Base-by-base conservation (phyloP, 371 early-diverging fungal species). In the Choanephora cucurbitarum region DNA sequence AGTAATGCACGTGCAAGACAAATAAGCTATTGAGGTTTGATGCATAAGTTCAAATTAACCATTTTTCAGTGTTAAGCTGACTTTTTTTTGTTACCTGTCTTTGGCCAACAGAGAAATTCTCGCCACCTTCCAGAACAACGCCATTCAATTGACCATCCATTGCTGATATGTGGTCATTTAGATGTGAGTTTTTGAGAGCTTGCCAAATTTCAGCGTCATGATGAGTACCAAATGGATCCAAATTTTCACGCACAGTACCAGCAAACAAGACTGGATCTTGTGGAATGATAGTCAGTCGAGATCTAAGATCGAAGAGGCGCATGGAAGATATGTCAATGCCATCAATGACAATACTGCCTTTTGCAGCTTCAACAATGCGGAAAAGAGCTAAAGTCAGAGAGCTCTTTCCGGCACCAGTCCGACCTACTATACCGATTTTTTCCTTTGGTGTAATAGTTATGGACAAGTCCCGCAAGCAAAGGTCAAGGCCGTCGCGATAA, bases 361-460 rank as follows among this genome's bases (percentile, higher is more conserved):
- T 67, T 18, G 85, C 85, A 0, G 95, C 85, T 57, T 98, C 98
- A 33, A 96, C 80, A 48, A 98, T 81, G 40, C 97, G 82, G 82
- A 98, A 98, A 51, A 98, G 62, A 8, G 89, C 82, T 49, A 93
- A 79, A n/a, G 90, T 93, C 59, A 95, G 66, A 14, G 91, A 88
- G 17, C 88, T 86, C 69, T 98, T 98, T 34, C 98, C 98, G 10
- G 91, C 88, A n/a, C 98, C 98, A 0, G 98, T 95, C n/a, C 96
- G 81, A 10, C 94, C 98, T 39, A 89, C 84, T 50, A 95, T 87
- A 44, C 95, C 97, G 37, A 95, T 83, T 70, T 94, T 94, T 62
- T 92, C 88, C 5, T 79, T 76, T 3, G 87, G 74, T 11, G 72
- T 52, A 18, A 92, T 73, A 0, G 60, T 60, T 57, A 89, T 89